Conservation (phyloP, 2,329 filamentous ascomycete species). For the Gremmenia infestans region DNA sequence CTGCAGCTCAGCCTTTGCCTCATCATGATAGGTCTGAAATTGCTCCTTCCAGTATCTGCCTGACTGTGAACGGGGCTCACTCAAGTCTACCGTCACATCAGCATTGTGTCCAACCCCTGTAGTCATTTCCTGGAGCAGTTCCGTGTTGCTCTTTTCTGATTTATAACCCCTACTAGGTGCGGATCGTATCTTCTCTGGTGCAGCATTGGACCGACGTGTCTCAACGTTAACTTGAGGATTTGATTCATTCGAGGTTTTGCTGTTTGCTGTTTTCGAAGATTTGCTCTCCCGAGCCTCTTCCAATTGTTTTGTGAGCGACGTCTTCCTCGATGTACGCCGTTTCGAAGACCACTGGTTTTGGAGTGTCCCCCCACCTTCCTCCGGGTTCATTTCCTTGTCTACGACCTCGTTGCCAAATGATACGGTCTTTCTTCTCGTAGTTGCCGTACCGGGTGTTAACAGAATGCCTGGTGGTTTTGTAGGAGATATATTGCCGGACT, state of each 20-base stretch:
- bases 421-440: slow-evolving; percentile 57
- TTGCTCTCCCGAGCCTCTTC: slow-evolving; percentile 39
- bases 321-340: slow-evolving; percentile 17
- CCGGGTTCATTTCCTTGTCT: slow-evolving; percentile 20
- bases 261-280: background rate
- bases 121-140: slow-evolving; percentile 11
- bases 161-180: background rate
- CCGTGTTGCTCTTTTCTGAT: slow-evolving; percentile 11
- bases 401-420: slow-evolving; percentile 56
- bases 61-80: slow-evolving; percentile 69
- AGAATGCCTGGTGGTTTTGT: slow-evolving; percentile 47
- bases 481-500: slow-evolving; percentile 28
- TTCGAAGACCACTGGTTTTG: slow-evolving; percentile 19
- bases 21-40: slow-evolving; percentile 67
- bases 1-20: slow-evolving; percentile 68
- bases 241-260: background rate
- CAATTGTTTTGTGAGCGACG: slow-evolving; percentile 41
- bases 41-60: slow-evolving; percentile 77
- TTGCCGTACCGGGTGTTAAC: slow-evolving; percentile 58
- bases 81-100: slow-evolving; percentile 65
- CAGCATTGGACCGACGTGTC: background rate
- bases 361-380: slow-evolving; percentile 15
- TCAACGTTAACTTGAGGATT: slow-evolving; percentile 1
- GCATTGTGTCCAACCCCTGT: slow-evolving; percentile 41
- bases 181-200: background rate